Evolutionary conservation across 108 stramenopile species (phyloP), one percentile per base, ranked within the genome.

Genomic region (Poteriospumella lacustris): DNA sequence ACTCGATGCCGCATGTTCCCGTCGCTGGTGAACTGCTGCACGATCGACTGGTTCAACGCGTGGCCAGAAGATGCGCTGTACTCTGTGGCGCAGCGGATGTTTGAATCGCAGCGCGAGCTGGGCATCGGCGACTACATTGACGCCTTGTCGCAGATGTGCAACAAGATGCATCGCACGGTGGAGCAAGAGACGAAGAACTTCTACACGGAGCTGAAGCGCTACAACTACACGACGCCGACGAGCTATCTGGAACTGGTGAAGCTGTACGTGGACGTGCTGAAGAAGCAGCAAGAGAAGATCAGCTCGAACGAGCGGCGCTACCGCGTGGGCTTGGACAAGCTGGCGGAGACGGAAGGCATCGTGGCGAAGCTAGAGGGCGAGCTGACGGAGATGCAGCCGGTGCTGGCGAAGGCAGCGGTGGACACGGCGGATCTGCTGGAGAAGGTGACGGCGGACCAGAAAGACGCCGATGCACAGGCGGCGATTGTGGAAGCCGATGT

Each of bases 51-150:
- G 88, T 91, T 90, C 80, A 88, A 89, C 68, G 85, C 89, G 28
- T 91, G 91, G 91, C 91, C 91, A 12, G 80, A 83, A 75, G 89
- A 91, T 31, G 91, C 91, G 0, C 83, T 91, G 34, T 85, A 78
- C 72, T 84, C 81, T 43, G 91, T 91, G n/a, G 89, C 88, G 42
- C 77, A 87, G 81, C 79, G 76, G 44, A 87, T 91, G 68, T 69
- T 90, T 12, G 80, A 76, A 26, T 58, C 60, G 28, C 84, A 84
- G 1, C 77, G 85, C 0, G 85, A 83, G 12, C 72, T 89, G 42
- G 85, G 89, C 41, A 78, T 83, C 31, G 81, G 80, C 42, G 83
- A 56, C 38, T 85, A 88, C 64, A 47, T 87, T 43, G 80, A 78
- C 34, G 72, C 78, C 24, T 78, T 87, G 41, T 78, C 81, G 29